Percentiles rank a stretch among this genome's conserved stretches.
Evolutionary conservation across 805 yeast genomes (phyloP).

Genomic region (Candida insectalens): DNA sequence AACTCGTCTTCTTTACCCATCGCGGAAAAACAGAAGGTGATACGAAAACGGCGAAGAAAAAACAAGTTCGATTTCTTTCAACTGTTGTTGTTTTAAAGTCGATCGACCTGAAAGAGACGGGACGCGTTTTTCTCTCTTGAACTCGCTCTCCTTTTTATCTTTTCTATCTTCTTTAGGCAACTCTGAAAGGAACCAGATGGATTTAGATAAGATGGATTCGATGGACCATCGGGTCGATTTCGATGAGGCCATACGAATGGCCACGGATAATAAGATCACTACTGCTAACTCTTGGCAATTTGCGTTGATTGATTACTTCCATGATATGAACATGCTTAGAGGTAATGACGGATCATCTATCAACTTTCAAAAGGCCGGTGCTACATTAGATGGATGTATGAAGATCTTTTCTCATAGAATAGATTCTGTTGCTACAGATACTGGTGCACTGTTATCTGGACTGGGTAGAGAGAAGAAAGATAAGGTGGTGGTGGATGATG

Average conservation of each 20-base stretch:
- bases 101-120: not conserved
- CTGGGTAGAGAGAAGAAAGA: constrained; percentile 17
- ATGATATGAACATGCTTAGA: constrained; percentile 64
- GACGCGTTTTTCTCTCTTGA: too few relatives aligned
- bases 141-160: too few relatives aligned
- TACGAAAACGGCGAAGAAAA: not conserved
- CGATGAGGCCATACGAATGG: constrained; percentile 76
- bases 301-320: constrained; percentile 85
- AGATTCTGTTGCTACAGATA: constrained; percentile 85
- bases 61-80: not conserved
- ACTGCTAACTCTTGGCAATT: constrained; percentile 83
- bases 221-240: constrained; percentile 40
- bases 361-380: constrained; percentile 84
- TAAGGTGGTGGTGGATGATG: constrained; percentile 7
- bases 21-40: too few relatives aligned
- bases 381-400: constrained; percentile 90
- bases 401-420: constrained; percentile 86
- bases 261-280: constrained; percentile 77
- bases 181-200: not conserved
- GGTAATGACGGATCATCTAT: constrained; percentile 75
- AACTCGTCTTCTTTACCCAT: constrained; percentile 24
- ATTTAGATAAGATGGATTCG: not conserved
- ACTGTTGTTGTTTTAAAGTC: constrained; percentile 16
- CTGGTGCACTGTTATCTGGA: constrained; percentile 61
- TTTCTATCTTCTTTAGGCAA: too few relatives aligned